Evolutionary conservation across 768 basidiomycete species (phyloP).

Genomic region (Pluteus cervinus): DNA sequence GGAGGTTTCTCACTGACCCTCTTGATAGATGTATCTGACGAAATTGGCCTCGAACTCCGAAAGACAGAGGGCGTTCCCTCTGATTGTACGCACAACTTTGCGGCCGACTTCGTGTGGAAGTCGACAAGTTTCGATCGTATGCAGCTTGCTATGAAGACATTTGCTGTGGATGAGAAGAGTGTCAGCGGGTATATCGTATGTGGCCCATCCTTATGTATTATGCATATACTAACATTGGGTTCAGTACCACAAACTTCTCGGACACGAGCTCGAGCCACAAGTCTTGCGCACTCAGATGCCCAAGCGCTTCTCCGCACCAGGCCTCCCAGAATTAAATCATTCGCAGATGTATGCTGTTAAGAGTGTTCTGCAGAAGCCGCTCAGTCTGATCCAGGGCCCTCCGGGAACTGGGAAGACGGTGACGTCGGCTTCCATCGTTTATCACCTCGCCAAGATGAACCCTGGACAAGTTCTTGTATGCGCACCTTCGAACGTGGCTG

Average conservation of each 20-base stretch:
- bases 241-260: conserved; percentile 97
- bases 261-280: conserved; percentile 96
- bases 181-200: conserved; percentile 97
- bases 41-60: conserved; percentile 90
- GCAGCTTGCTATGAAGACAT: conserved; percentile 99
- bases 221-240: conserved; percentile 7
- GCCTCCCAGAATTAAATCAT: conserved; percentile 96
- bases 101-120: conserved; percentile 99
- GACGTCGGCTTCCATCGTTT: conserved; percentile 97
- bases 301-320: conserved; percentile 94
- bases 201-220: conserved; percentile 7
- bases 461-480: conserved; percentile 98
- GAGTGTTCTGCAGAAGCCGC: conserved; percentile 95
- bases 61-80: conserved; percentile 89
- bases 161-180: conserved; percentile 98
- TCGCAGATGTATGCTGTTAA: conserved; percentile 99
- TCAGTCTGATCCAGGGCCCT: conserved; percentile 96
- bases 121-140: conserved; percentile 99
- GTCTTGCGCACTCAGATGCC: conserved; percentile 89
- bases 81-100: conserved; percentile 91
- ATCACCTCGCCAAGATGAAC: conserved; percentile 99
- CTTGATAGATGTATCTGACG: conserved; percentile 85
- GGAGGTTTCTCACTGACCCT: conserved; percentile 4
- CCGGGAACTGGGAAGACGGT: conserved; percentile 99
- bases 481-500: conserved; percentile 98